Conservation (phyloP, 805 yeast genomes). For the Ogataea methanolica region DNA sequence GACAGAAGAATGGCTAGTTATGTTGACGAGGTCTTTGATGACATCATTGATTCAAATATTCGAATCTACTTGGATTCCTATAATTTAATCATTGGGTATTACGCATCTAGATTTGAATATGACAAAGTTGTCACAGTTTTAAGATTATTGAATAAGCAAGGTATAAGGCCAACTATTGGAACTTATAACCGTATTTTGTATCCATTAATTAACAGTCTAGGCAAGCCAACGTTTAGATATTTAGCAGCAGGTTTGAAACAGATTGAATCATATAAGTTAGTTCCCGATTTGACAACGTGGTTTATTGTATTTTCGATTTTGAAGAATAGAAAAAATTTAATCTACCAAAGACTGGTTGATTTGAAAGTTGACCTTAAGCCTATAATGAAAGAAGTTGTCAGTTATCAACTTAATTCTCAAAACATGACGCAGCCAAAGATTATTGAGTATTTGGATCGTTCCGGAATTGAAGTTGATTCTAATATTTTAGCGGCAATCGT, state of each 20-base stretch:
- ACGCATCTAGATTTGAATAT: constrained; percentile 10
- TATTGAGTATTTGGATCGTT: constrained; percentile 2
- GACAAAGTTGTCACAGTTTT: constrained; percentile 5
- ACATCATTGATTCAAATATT: constrained; percentile 11
- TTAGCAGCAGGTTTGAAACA: constrained; percentile 11
- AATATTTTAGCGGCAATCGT: constrained; percentile 10
- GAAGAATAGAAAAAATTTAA: constrained; percentile 2
- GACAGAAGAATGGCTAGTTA: constrained; percentile 4
- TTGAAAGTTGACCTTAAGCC: constrained; percentile 8
- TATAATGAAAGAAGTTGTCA: constrained; percentile 8
- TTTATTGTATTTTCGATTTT: constrained; percentile 15
- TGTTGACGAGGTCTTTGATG: constrained; percentile 5
- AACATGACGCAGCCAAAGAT: background rate
- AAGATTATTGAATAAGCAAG: constrained; percentile 3
- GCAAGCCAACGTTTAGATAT: constrained; percentile 5
- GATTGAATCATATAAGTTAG: constrained; percentile 9
- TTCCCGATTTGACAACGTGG: constrained; percentile 21
- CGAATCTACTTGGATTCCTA: constrained; percentile 7
- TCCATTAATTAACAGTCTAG: constrained; percentile 8
- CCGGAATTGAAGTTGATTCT: constrained; percentile 1
- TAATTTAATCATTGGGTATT: constrained; percentile 15
- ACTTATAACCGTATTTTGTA: constrained; percentile 16
- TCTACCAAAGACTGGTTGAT: constrained; percentile 9
- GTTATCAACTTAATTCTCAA: constrained; percentile 2
- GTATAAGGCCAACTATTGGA: constrained; percentile 10